phyloP scores from a whole-genome alignment of 1,139 yeast species.

The Candida frijolesensis region DNA sequence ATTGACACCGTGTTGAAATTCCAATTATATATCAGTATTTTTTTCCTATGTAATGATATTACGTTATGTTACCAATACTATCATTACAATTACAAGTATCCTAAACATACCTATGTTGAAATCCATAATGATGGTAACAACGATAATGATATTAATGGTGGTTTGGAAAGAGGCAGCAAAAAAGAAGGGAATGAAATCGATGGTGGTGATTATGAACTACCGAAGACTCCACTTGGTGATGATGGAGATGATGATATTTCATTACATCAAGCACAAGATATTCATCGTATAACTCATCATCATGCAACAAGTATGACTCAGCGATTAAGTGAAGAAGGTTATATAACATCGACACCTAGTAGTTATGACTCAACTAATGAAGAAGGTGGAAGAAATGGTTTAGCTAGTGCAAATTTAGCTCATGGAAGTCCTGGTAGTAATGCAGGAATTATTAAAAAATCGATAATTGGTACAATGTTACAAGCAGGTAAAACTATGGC shows the following conservation, averaged over 20 bases:
- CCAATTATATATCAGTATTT: slow-evolving; percentile 73
- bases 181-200: not conserved
- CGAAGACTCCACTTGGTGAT: not conserved
- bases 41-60: slow-evolving; percentile 73
- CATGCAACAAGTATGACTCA: slow-evolving; percentile 9
- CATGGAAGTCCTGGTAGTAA: not conserved
- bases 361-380: slow-evolving; percentile 30
- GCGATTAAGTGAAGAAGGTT: slow-evolving; percentile 12
- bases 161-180: not conserved
- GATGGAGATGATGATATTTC: slow-evolving; percentile 10
- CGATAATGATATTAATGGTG: slow-evolving; percentile 3
- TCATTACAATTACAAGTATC: slow-evolving; percentile 58
- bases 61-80: slow-evolving; percentile 75
- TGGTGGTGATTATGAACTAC: not conserved
- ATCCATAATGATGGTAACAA: slow-evolving; percentile 1
- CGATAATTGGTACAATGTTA: slow-evolving; percentile 25
- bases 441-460: slow-evolving; percentile 14
- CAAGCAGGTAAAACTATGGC: slow-evolving; percentile 28
- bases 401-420: too few relatives aligned
- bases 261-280: slow-evolving; percentile 16
- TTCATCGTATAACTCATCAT: slow-evolving; percentile 17
- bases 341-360: slow-evolving; percentile 20
- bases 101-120: slow-evolving; percentile 16
- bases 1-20: slow-evolving; percentile 64
- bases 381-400: slow-evolving; percentile 7